Evolutionary conservation across 352 stramenopile species (phyloP).

Genomic region (Nothophytophthora sp.): DNA sequence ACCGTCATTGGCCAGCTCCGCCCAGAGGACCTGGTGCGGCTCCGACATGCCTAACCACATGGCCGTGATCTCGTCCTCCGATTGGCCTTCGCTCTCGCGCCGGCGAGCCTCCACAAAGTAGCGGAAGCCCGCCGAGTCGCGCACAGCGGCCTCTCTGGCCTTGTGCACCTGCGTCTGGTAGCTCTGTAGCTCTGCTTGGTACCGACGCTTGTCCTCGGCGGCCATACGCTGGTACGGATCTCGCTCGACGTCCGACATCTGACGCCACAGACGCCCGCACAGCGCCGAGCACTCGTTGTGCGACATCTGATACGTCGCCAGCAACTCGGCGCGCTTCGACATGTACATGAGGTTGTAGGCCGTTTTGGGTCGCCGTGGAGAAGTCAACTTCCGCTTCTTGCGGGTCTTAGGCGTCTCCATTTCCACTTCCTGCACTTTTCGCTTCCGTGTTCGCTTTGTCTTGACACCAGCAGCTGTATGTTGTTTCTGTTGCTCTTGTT

Average conservation of each 20-base stretch:
- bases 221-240: slow-evolving; percentile 62
- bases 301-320: slow-evolving; percentile 56
- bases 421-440: slow-evolving; percentile 6
- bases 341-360: slow-evolving; percentile 73
- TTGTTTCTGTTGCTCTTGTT: slow-evolving; percentile 4
- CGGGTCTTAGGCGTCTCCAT: slow-evolving; percentile 2
- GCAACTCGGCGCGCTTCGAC: slow-evolving; percentile 50
- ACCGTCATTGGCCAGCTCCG: slow-evolving; percentile 31
- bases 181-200: slow-evolving; percentile 34
- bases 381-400: slow-evolving; percentile 28
- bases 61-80: slow-evolving; percentile 26
- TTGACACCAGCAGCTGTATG: not conserved
- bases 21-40: slow-evolving; percentile 37
- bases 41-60: slow-evolving; percentile 40
- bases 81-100: slow-evolving; percentile 25
- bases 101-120: slow-evolving; percentile 37
- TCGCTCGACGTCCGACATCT: slow-evolving; percentile 52
- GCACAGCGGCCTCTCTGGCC: slow-evolving; percentile 7
- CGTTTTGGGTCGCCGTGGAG: slow-evolving; percentile 39
- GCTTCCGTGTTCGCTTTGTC: slow-evolving; percentile 12
- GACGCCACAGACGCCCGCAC: slow-evolving; percentile 56
- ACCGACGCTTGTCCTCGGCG: slow-evolving; percentile 49
- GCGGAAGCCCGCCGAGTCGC: slow-evolving; percentile 31
- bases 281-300: slow-evolving; percentile 69
- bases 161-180: slow-evolving; percentile 20